These are phyloP conservation scores for Oryza glaberrima DNA, from an alignment of 176 grass and related monocot species.

Conservation along the genomic window DNA sequence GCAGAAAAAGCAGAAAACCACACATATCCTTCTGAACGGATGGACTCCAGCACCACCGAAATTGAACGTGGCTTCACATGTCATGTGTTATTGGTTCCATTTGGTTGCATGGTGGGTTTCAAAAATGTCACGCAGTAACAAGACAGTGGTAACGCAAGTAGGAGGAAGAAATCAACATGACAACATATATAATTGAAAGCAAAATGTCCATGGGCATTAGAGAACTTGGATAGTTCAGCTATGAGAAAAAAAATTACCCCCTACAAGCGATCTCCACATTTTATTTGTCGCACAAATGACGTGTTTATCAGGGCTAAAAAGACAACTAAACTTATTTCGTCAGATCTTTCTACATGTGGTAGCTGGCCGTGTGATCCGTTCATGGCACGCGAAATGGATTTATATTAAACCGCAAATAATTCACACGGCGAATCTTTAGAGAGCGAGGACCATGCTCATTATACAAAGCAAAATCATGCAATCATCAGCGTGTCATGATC, in stretches of 20 bases:
- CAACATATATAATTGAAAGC: neutral
- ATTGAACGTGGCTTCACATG: neutral
- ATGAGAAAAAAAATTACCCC: neutral
- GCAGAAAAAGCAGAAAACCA: too few species aligned
- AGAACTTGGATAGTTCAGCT: too few species aligned
- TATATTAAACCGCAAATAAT: conserved; percentile 10
- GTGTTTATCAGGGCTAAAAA: neutral
- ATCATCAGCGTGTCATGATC: neutral
- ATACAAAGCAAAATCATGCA: conserved; percentile 17
- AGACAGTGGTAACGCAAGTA: neutral
- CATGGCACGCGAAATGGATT: neutral
- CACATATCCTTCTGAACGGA: too few species aligned
- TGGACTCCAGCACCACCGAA: too few species aligned
- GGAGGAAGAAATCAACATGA: neutral
- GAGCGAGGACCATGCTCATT: neutral
- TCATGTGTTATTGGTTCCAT: neutral
- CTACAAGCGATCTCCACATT: conserved; percentile 15
- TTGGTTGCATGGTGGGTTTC: neutral
- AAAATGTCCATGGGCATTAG: neutral
- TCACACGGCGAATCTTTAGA: neutral
- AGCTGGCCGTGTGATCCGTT: neutral
- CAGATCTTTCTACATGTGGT: conserved; percentile 39
- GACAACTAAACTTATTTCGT: conserved; percentile 8
- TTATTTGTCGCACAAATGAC: conserved; percentile 28
- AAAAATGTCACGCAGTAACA: neutral